These are phyloP conservation scores for Ambrosia trifida DNA, from an alignment of 129 eudicot species.

Conservation along the genomic window DNA sequence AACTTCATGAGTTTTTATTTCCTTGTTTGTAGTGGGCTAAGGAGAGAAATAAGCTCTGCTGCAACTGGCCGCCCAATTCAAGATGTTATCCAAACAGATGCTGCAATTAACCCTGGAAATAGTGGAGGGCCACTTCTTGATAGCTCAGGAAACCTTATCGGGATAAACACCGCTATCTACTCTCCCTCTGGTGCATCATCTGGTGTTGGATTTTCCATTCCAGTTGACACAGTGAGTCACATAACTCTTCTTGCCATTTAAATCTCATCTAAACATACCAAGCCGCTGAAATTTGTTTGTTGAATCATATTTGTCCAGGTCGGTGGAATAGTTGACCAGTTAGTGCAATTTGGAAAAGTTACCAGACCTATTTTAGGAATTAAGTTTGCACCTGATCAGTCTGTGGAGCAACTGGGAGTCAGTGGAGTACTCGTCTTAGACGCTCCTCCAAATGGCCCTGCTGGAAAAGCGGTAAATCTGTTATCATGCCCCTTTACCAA, in stretches of 20 bases:
- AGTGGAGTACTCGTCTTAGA: constrained; percentile 94
- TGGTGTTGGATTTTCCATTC: constrained; percentile 97
- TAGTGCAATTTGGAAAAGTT: constrained; percentile 91
- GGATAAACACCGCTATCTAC: constrained; percentile 95
- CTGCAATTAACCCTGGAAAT: constrained; percentile 97
- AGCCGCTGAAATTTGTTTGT: constrained; percentile 5
- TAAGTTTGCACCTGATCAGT: constrained; percentile 95
- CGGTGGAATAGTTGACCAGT: constrained; percentile 90
- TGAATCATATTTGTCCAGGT: constrained; percentile 47
- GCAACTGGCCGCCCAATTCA: constrained; percentile 98
- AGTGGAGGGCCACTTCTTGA: constrained; percentile 99
- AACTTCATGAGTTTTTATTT: constrained; percentile 14
- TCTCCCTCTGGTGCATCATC: constrained; percentile 99
- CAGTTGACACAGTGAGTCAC: constrained; percentile 89
- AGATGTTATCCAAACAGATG: constrained; percentile 97
- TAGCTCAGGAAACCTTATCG: constrained; percentile 91
- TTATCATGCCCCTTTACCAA: constrained; percentile 17
- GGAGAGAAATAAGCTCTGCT: constrained; percentile 96
- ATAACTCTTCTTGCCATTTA: not conserved
- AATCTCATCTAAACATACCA: constrained; percentile 17
- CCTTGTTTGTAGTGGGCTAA: constrained; percentile 68
- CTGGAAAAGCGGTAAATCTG: constrained; percentile 89
- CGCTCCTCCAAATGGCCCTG: constrained; percentile 94
- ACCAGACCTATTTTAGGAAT: constrained; percentile 93
- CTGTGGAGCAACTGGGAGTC: constrained; percentile 98